Conservation (phyloP, 1,284 basidiomycete genomes). For the Irpex rosettiformis region DNA sequence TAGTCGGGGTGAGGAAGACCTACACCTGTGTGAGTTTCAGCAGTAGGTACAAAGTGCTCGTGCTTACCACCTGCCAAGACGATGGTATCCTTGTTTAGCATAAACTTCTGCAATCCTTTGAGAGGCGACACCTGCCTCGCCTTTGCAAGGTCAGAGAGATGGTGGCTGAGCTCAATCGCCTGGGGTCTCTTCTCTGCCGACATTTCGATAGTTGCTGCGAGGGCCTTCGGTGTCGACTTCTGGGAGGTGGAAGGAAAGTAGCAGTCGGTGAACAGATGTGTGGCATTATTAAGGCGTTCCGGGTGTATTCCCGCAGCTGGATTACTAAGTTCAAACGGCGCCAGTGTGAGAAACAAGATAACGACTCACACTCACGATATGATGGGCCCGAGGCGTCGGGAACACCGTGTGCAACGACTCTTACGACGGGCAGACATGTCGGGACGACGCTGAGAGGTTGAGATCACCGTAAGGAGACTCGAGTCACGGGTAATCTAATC, state of each 20-base stretch:
- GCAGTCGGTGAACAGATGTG: too few relatives aligned
- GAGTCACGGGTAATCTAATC: not conserved
- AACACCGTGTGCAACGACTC: not conserved
- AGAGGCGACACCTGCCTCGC: conserved; percentile 55
- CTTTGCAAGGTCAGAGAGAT: conserved; percentile 53
- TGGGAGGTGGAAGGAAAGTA: not conserved
- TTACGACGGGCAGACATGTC: conserved; percentile 1
- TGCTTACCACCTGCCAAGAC: conserved; percentile 55
- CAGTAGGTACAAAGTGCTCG: not conserved
- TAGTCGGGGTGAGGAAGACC: conserved; percentile 59
- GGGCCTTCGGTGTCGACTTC: not conserved
- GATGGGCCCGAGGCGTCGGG: not conserved
- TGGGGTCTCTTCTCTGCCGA: conserved; percentile 34
- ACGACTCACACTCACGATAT: not conserved
- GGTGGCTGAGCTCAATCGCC: conserved; percentile 57
- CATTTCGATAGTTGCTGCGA: conserved; percentile 19
- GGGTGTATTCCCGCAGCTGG: not conserved
- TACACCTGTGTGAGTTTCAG: conserved; percentile 20
- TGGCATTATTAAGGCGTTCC: not conserved
- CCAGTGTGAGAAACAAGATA: not conserved
- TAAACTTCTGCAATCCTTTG: conserved; percentile 60
- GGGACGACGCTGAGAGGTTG: too few relatives aligned
- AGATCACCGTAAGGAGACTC: not conserved
- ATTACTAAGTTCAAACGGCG: not conserved
- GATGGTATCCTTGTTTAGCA: conserved; percentile 47